Conservation (phyloP, 2,329 filamentous ascomycete species). For the Periconia sp. region DNA sequence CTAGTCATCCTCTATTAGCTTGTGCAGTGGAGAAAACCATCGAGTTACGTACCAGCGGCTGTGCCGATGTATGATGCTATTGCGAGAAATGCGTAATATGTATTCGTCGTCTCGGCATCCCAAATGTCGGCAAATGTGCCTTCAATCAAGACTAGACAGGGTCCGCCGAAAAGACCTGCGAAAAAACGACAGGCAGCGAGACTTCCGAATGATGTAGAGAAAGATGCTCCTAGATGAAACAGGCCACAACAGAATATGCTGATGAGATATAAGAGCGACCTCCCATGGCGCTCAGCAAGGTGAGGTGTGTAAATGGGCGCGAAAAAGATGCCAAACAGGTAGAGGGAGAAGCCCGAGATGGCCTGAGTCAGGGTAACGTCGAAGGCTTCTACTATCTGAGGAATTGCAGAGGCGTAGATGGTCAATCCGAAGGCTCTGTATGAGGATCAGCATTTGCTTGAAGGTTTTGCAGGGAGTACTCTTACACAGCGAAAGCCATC, state of each 20-base stretch:
- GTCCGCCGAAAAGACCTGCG: conserved; percentile 30
- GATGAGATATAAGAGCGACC: conserved; percentile 56
- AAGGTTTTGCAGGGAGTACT: conserved; percentile 13
- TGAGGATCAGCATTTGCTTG: not conserved
- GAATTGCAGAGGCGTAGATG: conserved; percentile 52
- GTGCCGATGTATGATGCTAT: conserved; percentile 39
- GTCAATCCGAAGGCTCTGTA: conserved; percentile 58
- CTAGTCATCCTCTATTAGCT: conserved; percentile 3
- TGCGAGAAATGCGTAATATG: conserved; percentile 41
- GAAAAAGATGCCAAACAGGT: conserved; percentile 64
- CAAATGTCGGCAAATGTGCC: conserved; percentile 43
- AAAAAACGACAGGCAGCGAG: conserved; percentile 56
- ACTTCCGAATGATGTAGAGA: conserved; percentile 55
- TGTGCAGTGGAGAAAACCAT: not conserved
- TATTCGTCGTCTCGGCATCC: conserved; percentile 38
- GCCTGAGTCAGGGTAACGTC: conserved; percentile 59
- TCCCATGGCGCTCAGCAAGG: conserved; percentile 61
- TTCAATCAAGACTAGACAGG: conserved; percentile 34
- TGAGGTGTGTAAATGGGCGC: conserved; percentile 65
- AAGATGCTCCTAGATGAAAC: conserved; percentile 60
- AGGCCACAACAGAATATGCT: conserved; percentile 54
- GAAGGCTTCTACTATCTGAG: conserved; percentile 59
- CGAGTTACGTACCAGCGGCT: conserved; percentile 16
- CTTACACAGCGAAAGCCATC: conserved; percentile 23
- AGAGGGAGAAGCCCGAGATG: conserved; percentile 63